These are phyloP conservation scores for Lagenidium giganteum DNA, from an alignment of 352 stramenopile species.

Conservation along the genomic window DNA sequence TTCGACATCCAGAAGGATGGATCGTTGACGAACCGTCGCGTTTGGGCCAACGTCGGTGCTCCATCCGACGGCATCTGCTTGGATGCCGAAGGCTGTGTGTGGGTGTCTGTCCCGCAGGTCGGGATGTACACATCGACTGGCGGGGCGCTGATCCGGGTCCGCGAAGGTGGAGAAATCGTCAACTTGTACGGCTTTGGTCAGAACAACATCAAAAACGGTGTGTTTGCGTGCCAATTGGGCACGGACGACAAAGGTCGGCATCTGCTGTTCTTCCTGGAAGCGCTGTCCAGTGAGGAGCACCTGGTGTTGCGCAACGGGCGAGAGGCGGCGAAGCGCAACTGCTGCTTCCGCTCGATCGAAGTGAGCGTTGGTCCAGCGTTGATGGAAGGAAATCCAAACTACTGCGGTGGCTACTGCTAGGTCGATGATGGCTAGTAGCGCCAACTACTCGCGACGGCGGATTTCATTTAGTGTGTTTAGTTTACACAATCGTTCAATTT, in stretches of 20 bases:
- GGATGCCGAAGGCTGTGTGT: slow-evolving; percentile 64
- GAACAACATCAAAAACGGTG: slow-evolving; percentile 43
- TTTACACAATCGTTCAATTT: no score
- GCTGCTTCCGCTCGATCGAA: slow-evolving; percentile 35
- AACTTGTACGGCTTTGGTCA: slow-evolving; percentile 50
- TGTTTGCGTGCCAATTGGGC: slow-evolving; percentile 60
- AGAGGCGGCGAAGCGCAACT: slow-evolving; percentile 29
- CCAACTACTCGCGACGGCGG: no score
- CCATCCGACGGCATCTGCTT: slow-evolving; percentile 55
- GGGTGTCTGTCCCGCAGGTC: slow-evolving; percentile 46
- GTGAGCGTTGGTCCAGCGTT: slow-evolving; percentile 44
- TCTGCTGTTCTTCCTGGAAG: slow-evolving; percentile 58
- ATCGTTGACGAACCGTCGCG: slow-evolving; percentile 31
- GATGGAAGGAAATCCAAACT: slow-evolving; percentile 25
- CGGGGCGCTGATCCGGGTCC: slow-evolving; percentile 44
- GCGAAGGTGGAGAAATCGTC: slow-evolving; percentile 48
- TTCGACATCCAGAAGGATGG: slow-evolving; percentile 55
- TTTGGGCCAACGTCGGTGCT: slow-evolving; percentile 51
- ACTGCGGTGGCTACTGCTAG: slow-evolving; percentile 68
- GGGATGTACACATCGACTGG: slow-evolving; percentile 38
- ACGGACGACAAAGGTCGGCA: slow-evolving; percentile 46
- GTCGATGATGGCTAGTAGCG: no score
- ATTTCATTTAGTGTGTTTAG: no score
- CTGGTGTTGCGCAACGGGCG: slow-evolving; percentile 32
- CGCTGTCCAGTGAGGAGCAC: slow-evolving; percentile 28